Evolutionary conservation across 192 early-diverging fungal genomes (phyloP), one percentile per base, ranked within the genome.

Genomic region (Lobosporangium transversale): DNA sequence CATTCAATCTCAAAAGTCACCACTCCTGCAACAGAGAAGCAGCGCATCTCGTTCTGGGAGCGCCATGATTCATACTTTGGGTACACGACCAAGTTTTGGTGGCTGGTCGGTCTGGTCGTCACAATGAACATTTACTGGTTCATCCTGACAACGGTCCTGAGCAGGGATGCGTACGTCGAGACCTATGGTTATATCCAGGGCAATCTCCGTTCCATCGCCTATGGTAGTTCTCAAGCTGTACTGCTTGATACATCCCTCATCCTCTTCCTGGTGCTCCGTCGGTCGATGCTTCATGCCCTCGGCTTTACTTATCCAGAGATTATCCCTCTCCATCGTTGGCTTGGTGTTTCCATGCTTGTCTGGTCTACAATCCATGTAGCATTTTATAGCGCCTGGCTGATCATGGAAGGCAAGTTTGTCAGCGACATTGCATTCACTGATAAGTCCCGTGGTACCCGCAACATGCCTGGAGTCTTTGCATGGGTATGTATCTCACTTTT

Each of bases 401-500:
- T 43, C 23, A 53, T 67, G 51, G 40, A 18, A n/a, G 73, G 58
- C 27, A 23, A 17, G 9, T 60, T 67, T 42, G 17, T 2, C 26
- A 58, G 29, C 23, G 45, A 76, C 31, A 67, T 76, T 52, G 63
- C 73, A 0, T 76, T 76, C 48, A 62, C 73, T 0, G 73, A 62
- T 40, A 76, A 62, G 42, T 31, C 56, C 26, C 33, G 73, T 35
- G 73, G 73, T n/a, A 67, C 64, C 6, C 73, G 63, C 24, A 45
- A 76, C 35, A 76, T 76, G 73, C 73, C 73, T 29, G 73, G 73
- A 30, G 73, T 76, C 7, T 62, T 76, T 52, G 44, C 65, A 43
- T 76, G 64, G 73, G 73, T 76, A 67, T 67, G 53, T 48, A 18
- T 26, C 12, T 45, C 12, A 8, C 36, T 12, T 17, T 2, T 15